Evolutionary conservation across 2,329 filamentous ascomycete species (phyloP).

Genomic region (Pseudopithomyces maydicus): DNA sequence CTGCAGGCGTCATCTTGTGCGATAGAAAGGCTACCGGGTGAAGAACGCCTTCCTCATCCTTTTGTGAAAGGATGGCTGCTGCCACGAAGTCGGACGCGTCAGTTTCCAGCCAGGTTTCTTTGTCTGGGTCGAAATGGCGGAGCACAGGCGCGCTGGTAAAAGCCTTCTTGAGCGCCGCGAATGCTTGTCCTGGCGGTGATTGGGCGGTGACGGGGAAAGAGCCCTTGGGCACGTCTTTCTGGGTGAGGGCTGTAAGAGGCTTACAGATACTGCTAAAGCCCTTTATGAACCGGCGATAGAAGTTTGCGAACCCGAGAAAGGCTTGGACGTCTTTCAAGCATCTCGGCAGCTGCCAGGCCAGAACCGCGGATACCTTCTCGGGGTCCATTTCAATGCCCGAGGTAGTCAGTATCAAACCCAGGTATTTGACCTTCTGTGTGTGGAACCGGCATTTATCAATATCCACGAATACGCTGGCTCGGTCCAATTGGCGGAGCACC

Average conservation of each 20-base stretch:
- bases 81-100: neutral
- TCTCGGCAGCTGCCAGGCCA: neutral
- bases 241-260: neutral
- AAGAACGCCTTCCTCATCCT: neutral
- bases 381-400: neutral
- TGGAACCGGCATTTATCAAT: neutral
- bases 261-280: neutral
- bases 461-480: too few species aligned
- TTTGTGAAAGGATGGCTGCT: neutral
- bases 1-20: neutral
- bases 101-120: neutral
- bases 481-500: too few species aligned
- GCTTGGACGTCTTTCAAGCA: neutral
- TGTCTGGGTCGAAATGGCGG: neutral
- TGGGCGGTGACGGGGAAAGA: neutral
- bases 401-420: neutral
- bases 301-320: too few species aligned
- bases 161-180: neutral
- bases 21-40: slow-evolving; percentile 4
- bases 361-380: neutral
- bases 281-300: neutral
- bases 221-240: too few species aligned
- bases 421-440: neutral
- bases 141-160: neutral
- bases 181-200: neutral